A percentile compares a stretch with the other conserved stretches of the same genome.
Conservation (phyloP, 768 basidiomycete genomes). For the Trametes cubensis region DNA sequence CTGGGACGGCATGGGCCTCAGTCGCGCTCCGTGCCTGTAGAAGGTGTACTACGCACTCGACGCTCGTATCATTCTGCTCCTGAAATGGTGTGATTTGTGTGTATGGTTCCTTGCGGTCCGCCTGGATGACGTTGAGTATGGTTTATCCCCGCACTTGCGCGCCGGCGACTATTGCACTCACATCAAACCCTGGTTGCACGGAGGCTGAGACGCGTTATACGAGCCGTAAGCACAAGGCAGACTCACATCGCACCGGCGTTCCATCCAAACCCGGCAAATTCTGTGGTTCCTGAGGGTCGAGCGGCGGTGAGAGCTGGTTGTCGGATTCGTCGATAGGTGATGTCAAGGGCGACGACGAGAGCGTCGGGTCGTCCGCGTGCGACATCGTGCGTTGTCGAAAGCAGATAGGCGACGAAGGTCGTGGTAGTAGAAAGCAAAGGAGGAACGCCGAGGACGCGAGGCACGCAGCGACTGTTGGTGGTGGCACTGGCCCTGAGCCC, state of each 20-base stretch:
- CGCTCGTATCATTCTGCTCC: slow-evolving; percentile 78
- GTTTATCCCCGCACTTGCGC: background rate
- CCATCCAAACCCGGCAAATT: slow-evolving; percentile 66
- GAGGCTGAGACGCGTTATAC: background rate
- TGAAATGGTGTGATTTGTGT: slow-evolving; percentile 84
- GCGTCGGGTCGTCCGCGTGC: slow-evolving; percentile 13
- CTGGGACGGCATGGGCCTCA: slow-evolving; percentile 40
- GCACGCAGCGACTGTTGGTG: background rate
- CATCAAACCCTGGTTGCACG: slow-evolving; percentile 72
- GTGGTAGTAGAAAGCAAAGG: slow-evolving; percentile 18
- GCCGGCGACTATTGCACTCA: slow-evolving; percentile 43
- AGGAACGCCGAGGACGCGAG: slow-evolving; percentile 7
- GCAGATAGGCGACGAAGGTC: slow-evolving; percentile 1
- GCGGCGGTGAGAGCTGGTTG: slow-evolving; percentile 44
- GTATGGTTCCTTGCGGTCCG: slow-evolving; percentile 81
- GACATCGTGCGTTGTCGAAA: slow-evolving; percentile 5
- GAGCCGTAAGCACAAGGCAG: slow-evolving; percentile 10
- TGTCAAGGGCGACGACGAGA: slow-evolving; percentile 31
- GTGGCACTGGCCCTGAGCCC: slow-evolving; percentile 1
- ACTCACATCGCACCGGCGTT: slow-evolving; percentile 80
- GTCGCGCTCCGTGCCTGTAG: slow-evolving; percentile 7
- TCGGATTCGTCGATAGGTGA: slow-evolving; percentile 70
- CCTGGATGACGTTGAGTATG: slow-evolving; percentile 44
- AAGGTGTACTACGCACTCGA: slow-evolving; percentile 64
- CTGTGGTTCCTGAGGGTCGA: slow-evolving; percentile 57